These are phyloP conservation scores for Pyricularia grisea DNA, from an alignment of 2,329 filamentous ascomycete species.

Conservation along the genomic window DNA sequence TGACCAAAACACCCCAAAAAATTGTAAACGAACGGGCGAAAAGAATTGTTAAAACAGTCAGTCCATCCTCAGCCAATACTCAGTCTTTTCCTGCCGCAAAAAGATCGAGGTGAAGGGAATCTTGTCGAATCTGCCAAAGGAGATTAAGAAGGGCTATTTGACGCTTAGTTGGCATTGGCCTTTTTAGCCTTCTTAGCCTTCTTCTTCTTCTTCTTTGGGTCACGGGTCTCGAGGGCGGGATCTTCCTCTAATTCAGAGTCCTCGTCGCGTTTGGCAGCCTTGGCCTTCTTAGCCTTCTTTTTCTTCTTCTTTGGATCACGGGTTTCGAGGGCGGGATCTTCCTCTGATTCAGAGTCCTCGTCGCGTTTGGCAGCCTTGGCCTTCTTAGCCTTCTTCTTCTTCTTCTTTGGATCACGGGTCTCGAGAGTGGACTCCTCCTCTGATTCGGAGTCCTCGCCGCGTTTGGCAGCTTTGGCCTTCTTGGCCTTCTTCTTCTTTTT, in stretches of 20 bases:
- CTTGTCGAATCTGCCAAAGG: neutral
- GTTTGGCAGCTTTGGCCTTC: neutral
- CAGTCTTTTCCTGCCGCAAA: neutral
- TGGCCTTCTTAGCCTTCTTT: no score
- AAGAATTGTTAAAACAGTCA: neutral
- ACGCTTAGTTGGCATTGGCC: neutral
- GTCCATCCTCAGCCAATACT: neutral
- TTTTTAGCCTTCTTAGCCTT: neutral
- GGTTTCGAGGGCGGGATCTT: neutral
- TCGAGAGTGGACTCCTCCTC: neutral
- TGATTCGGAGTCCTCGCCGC: neutral
- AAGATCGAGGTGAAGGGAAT: neutral
- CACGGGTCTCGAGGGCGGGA: no score
- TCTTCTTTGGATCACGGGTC: neutral
- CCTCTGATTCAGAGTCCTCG: neutral
- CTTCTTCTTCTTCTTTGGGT: neutral
- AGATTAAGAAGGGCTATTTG: neutral
- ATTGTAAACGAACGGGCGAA: neutral
- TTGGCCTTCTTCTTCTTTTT: neutral
- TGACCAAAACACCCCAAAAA: neutral
- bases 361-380: neutral
- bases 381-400: neutral
- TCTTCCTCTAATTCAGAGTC: no score
- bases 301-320: neutral
- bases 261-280: no score